phyloP scores from a whole-genome alignment of 2,329 filamentous ascomycete genomes.

The Lithohypha guttulata region DNA sequence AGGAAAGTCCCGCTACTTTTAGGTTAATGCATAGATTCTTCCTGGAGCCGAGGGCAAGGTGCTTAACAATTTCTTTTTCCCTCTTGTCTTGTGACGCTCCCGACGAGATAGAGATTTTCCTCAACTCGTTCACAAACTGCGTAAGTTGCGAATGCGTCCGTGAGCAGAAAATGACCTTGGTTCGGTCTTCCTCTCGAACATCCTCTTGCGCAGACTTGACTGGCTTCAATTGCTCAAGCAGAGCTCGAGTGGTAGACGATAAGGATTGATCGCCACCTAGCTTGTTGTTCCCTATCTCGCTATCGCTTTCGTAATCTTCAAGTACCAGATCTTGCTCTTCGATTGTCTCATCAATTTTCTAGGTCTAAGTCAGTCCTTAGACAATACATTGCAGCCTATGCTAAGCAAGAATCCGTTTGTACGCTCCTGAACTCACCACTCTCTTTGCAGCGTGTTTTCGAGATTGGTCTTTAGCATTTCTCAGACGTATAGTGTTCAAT shows the following conservation, averaged over 20 bases:
- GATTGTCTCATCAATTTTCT: slow-evolving; percentile 4
- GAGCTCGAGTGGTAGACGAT: slow-evolving; percentile 62
- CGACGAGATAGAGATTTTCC: slow-evolving; percentile 64
- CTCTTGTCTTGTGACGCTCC: slow-evolving; percentile 21
- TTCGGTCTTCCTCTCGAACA: slow-evolving; percentile 49
- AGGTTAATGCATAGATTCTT: slow-evolving; percentile 87
- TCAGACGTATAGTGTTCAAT: slow-evolving; percentile 20
- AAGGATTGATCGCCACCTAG: slow-evolving; percentile 37
- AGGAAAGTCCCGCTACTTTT: slow-evolving; percentile 59
- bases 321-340: slow-evolving; percentile 64
- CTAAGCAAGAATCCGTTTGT: neutral
- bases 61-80: slow-evolving; percentile 58
- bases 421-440: slow-evolving; percentile 26
- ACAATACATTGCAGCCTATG: neutral
- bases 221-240: slow-evolving; percentile 56
- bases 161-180: slow-evolving; percentile 87
- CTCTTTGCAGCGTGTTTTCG: slow-evolving; percentile 40
- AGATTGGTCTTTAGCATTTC: slow-evolving; percentile 22
- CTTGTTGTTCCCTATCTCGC: slow-evolving; percentile 32
- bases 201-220: slow-evolving; percentile 30
- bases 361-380: neutral
- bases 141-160: slow-evolving; percentile 85
- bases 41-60: slow-evolving; percentile 72
- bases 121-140: slow-evolving; percentile 75
- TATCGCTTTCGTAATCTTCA: slow-evolving; percentile 61